Evolutionary conservation across 805 yeast species (phyloP), one percentile per base, ranked within the genome.

Genomic region (Nakazawaea siamensis): DNA sequence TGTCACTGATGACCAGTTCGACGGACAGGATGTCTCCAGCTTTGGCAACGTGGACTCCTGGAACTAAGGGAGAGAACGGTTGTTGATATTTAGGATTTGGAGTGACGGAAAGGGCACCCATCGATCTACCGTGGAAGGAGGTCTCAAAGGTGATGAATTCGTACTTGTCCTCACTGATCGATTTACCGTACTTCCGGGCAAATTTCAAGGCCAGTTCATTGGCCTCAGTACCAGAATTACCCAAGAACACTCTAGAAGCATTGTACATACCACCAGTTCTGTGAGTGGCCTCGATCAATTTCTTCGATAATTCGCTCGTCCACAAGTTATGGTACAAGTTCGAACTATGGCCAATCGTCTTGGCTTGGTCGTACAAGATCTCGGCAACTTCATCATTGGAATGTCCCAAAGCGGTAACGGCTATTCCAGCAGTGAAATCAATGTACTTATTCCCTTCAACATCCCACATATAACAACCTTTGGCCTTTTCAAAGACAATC

Each of bases 331-430:
- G 79, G 62, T 77, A 87, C 42, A 92, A 62, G 52, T 92, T 92
- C 3, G 95, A 85, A 42, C 85, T 70, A 53, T 92, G 98, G 39
- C 86, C 66, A 46, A 90, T 63, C 8, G 77, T 76, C 21, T 55
- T 54, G 1, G 87, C 74, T 60, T 92, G 98, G 28, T 81, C 80
- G 38, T 60, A 57, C 42, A 87, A 54, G 41, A 92, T 73, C 36
- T 80, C 62, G 5, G 94, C 71, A 24, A 92, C 70, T 42, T 76
- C 80, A 4, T 77, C 75, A 47, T 92, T 71, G 18, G 87, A 65
- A 52, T 92, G 97, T 2, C 98, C 98, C 43, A 92, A 64, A 1
- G 84, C 80, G n/a, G 95, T 90, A 12, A 92, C 98, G 1, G 98
- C 97, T 46, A 92, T 90, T 35, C 98, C 98, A 2, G 97, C 87